Evolutionary conservation across 768 basidiomycete genomes (phyloP).

Genomic region (Wakefieldia striispora): DNA sequence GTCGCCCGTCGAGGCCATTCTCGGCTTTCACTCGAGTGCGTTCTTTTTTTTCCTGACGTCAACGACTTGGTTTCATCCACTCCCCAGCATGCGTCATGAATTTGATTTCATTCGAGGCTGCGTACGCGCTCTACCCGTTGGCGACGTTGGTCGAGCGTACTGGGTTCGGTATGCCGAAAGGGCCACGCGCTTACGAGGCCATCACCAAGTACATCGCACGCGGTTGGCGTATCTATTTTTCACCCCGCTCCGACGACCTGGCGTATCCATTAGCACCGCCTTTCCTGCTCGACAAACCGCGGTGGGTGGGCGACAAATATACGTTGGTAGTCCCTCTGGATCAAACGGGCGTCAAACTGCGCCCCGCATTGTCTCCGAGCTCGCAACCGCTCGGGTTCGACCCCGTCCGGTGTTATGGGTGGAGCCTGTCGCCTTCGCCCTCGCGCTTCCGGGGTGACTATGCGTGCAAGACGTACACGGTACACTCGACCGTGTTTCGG

Average conservation of each 20-base stretch:
- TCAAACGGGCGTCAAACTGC: conserved; percentile 10
- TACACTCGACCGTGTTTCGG: conserved; percentile 23
- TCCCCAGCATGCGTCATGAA: conserved; percentile 30
- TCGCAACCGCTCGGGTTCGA: conserved; percentile 16
- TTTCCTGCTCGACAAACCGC: conserved; percentile 17
- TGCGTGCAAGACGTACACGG: background rate
- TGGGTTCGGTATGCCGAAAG: conserved; percentile 20
- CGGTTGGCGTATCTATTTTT: conserved; percentile 33
- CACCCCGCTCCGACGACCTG: conserved; percentile 1
- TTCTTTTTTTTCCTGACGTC: background rate
- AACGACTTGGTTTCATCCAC: background rate
- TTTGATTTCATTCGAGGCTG: conserved; percentile 38
- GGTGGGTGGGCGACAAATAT: conserved; percentile 32
- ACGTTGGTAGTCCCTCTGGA: conserved; percentile 34
- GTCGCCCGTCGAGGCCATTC: conserved; percentile 32
- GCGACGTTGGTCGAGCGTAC: conserved; percentile 37
- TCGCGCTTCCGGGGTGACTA: background rate
- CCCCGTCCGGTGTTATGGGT: conserved; percentile 19
- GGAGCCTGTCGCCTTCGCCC: background rate
- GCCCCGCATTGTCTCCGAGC: conserved; percentile 6
- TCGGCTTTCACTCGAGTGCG: conserved; percentile 50
- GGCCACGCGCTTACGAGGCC: conserved; percentile 5
- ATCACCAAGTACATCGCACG: conserved; percentile 35
- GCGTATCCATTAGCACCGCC: conserved; percentile 3
- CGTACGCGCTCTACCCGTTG: conserved; percentile 40